Conservation (phyloP, 495 filamentous ascomycete species). For the Delitschia confertaspora region DNA sequence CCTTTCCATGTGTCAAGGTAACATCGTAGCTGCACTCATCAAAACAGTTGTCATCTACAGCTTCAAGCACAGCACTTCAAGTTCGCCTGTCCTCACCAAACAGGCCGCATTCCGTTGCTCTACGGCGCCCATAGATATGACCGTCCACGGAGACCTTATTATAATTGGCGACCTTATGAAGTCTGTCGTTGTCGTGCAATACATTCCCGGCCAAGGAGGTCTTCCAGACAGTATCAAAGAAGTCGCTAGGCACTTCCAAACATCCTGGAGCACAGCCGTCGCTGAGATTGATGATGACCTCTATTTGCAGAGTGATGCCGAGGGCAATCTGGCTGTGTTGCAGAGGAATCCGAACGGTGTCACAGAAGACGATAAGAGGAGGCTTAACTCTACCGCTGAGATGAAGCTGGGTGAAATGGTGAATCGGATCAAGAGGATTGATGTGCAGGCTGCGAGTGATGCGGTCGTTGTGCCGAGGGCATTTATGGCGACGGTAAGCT, state of each 20-base stretch:
- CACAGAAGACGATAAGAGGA: constrained; percentile 59
- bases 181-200: constrained; percentile 69
- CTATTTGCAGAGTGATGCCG: constrained; percentile 71
- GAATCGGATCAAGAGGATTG: constrained; percentile 62
- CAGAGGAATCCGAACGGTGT: constrained; percentile 61
- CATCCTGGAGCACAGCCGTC: constrained; percentile 73
- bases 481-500: constrained; percentile 79
- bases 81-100: constrained; percentile 46
- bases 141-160: constrained; percentile 57
- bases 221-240: constrained; percentile 51
- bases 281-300: constrained; percentile 59
- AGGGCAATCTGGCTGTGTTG: constrained; percentile 79
- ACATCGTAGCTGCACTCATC: constrained; percentile 73
- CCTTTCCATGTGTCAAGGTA: constrained; percentile 62
- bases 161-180: constrained; percentile 93
- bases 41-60: constrained; percentile 57
- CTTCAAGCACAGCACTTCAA: constrained; percentile 32
- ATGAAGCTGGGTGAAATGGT: constrained; percentile 85
- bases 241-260: constrained; percentile 70
- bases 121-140: constrained; percentile 78
- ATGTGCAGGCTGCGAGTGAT: constrained; percentile 49
- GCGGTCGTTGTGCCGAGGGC: constrained; percentile 70
- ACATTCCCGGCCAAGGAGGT: constrained; percentile 39
- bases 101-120: constrained; percentile 67
- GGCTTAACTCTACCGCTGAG: constrained; percentile 68